Evolutionary conservation across 352 stramenopile species (phyloP).

Genomic region (Thraustochytrium sp.): DNA sequence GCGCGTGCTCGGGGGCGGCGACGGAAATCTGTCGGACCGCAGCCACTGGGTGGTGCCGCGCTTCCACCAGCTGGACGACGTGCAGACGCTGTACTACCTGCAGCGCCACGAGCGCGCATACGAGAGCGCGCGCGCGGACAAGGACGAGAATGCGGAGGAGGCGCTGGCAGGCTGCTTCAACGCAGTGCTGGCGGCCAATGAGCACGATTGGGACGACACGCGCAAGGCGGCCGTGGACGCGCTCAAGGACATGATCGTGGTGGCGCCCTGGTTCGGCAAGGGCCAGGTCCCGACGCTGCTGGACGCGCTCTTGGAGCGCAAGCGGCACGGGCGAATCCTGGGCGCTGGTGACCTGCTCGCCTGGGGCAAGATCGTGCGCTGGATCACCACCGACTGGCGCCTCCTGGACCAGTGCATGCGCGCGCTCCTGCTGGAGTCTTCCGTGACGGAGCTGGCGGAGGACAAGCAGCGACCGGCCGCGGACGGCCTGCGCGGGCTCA

Average conservation of each 20-base stretch:
- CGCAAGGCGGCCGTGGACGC: background rate
- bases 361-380: conserved; percentile 22
- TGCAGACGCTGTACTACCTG: conserved; percentile 21
- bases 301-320: background rate
- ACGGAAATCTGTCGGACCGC: background rate
- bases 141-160: background rate
- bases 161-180: background rate
- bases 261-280: conserved; percentile 34
- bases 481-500: background rate
- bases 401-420: background rate
- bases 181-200: background rate
- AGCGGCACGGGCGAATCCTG: background rate
- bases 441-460: background rate
- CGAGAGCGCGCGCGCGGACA: conserved; percentile 1
- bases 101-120: background rate
- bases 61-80: conserved; percentile 27
- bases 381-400: conserved; percentile 25
- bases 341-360: background rate
- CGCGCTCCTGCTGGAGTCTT: background rate
- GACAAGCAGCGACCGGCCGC: background rate
- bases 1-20: background rate
- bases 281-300: background rate
- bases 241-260: conserved; percentile 3
- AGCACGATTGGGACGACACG: conserved; percentile 18
- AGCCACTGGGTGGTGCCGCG: conserved; percentile 22